phyloP scores from a whole-genome alignment of 106 monocot genomes.

The Agapanthus africanus region DNA sequence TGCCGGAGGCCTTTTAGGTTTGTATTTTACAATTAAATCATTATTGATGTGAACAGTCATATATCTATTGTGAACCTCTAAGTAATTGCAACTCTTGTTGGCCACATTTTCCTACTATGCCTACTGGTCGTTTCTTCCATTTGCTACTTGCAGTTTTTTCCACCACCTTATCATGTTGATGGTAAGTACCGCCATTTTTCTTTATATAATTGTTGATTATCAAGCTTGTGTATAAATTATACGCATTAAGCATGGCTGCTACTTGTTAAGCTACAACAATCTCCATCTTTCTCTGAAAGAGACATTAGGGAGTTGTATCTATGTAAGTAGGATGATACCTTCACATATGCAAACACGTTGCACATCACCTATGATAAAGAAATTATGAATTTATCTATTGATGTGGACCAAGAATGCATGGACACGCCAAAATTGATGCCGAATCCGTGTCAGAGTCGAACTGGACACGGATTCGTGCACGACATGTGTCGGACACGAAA shows the following conservation, averaged over 20 bases:
- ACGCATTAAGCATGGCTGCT: no score
- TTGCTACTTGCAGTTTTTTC: constrained; percentile 54
- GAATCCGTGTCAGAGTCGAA: no score
- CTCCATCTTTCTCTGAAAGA: neutral
- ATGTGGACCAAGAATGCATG: no score
- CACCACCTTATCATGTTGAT: constrained; percentile 33
- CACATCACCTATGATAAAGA: no score
- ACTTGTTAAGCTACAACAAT: neutral
- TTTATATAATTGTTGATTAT: neutral
- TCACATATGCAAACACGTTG: no score
- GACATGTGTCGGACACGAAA: no score
- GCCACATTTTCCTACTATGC: constrained; percentile 10
- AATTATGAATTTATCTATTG: no score
- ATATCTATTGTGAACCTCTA: neutral
- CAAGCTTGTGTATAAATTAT: neutral
- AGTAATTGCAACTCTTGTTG: neutral
- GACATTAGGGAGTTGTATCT: neutral
- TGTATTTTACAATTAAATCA: neutral
- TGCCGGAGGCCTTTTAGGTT: constrained; percentile 57
- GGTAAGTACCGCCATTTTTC: constrained; percentile 11
- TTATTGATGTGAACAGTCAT: neutral
- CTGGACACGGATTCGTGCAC: no score
- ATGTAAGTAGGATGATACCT: no score
- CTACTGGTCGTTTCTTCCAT: constrained; percentile 31
- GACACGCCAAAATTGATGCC: no score